Percentiles rank a stretch among this genome's conserved stretches.
These are phyloP conservation scores for Pichia sp. DNA, from an alignment of 1,139 yeast genomes.

Conservation along the genomic window DNA sequence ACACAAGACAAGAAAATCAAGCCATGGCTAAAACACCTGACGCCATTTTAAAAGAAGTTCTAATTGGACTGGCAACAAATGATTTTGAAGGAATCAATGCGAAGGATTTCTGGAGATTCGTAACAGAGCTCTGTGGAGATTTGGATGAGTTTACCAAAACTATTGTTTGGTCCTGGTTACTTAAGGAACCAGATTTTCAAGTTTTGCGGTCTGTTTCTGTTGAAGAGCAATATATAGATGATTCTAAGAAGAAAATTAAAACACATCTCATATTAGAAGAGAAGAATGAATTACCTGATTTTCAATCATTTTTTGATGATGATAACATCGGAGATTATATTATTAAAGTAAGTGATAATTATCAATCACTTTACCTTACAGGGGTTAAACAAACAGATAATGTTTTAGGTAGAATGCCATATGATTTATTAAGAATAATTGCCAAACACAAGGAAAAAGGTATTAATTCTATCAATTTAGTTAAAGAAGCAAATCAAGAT, in stretches of 20 bases:
- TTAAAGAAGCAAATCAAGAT: conserved; percentile 56
- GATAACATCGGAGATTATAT: conserved; percentile 12
- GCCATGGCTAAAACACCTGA: neutral
- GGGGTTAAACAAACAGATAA: conserved; percentile 38
- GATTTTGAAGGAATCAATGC: conserved; percentile 29
- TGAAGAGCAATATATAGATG: neutral
- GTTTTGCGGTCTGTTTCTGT: conserved; percentile 5
- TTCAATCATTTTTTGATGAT: conserved; percentile 6
- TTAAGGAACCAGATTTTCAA: conserved; percentile 20
- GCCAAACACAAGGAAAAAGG: conserved; percentile 53
- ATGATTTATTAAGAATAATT: conserved; percentile 39
- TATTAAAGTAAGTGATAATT: conserved; percentile 34
- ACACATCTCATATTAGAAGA: neutral
- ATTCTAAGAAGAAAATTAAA: neutral
- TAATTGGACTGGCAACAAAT: conserved; percentile 22
- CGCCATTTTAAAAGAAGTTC: neutral
- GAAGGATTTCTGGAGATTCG: conserved; percentile 30
- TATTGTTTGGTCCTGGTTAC: conserved; percentile 33
- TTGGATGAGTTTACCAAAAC: conserved; percentile 28
- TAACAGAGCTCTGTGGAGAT: conserved; percentile 14
- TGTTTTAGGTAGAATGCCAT: conserved; percentile 36
- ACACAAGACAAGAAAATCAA: neutral
- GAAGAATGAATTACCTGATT: conserved; percentile 4
- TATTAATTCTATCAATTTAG: conserved; percentile 50
- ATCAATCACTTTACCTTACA: conserved; percentile 36